These are phyloP conservation scores for Paratinospora sagittata DNA, from an alignment of 164 flowering plant species.

Conservation along the genomic window DNA sequence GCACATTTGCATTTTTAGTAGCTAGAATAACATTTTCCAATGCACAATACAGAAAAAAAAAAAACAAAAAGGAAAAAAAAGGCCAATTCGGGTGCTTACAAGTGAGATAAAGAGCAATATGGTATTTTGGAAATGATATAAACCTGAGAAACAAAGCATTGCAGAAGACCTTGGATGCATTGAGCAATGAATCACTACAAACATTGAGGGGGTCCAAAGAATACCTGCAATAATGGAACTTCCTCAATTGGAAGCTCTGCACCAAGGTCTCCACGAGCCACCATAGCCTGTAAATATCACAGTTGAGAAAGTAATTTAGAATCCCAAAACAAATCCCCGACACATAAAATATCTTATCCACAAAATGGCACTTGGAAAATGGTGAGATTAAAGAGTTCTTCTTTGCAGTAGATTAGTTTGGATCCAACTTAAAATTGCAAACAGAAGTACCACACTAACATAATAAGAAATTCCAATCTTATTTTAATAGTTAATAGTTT, in stretches of 20 bases:
- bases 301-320: not conserved
- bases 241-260: constrained; percentile 98
- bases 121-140: not conserved
- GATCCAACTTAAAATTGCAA: too few species aligned
- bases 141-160: not conserved
- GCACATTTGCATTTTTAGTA: too few species aligned
- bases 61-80: too few species aligned
- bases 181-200: not conserved
- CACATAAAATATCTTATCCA: not conserved
- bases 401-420: not conserved
- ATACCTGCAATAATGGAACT: constrained; percentile 92
- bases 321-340: not conserved
- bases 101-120: too few species aligned
- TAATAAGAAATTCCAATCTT: too few species aligned
- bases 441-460: too few species aligned
- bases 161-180: not conserved
- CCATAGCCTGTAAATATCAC: constrained; percentile 71
- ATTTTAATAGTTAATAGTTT: too few species aligned
- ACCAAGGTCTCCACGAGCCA: constrained; percentile 98
- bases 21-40: too few species aligned
- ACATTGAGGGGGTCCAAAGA: not conserved
- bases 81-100: too few species aligned
- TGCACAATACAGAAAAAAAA: not conserved
- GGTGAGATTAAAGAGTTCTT: not conserved
- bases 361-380: not conserved